Evolutionary conservation across 768 basidiomycete species (phyloP), one percentile per base, ranked within the genome.

Genomic region (Amanita inopinata): DNA sequence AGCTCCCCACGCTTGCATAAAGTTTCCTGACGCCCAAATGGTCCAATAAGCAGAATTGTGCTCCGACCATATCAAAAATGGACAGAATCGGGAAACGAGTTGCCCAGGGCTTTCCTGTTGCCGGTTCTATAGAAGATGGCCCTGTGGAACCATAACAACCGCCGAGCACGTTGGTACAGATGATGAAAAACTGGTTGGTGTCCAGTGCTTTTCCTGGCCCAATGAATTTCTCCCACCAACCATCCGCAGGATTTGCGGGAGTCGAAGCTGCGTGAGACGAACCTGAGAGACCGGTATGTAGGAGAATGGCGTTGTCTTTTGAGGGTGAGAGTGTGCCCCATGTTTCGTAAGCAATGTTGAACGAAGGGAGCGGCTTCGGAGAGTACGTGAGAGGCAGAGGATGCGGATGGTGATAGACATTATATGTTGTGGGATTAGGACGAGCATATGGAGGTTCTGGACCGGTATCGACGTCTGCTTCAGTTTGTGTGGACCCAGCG

Each of bases 151-250:
- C 96, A 58, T 97, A 98, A 66, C 96, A 99, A 0, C 96, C 94
- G 1, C 93, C 96, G 31, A 99, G 70, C 44, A 92, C 92, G 61
- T 98, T 99, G 7, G 92, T 88, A 65, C 96, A 99, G 32, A 99
- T 77, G 57, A 98, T 66, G 62, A 87, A 97, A 69, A 84, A 96
- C 41, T 79, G 74, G 55, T 91, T 69, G 4, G 96, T 98, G 67
- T 99, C 96, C 31, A 99, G 69, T 7, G 93, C 79, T 53, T 84
- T 90, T 38, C 89, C 89, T 3, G 94, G 91, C 0, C 96, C 96
- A 50, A 99, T 92, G 63, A 98, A 99, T 54, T 85, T 83, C 63
- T 98, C 88, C 96, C 96, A 99, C 96, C 96, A 99, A 3, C 96
- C 94, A 6, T 84, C 79, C 0, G 84, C 61, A 1, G 83, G 73